phyloP scores from a whole-genome alignment of 148 eudicot species.

The Cornus controversa region DNA sequence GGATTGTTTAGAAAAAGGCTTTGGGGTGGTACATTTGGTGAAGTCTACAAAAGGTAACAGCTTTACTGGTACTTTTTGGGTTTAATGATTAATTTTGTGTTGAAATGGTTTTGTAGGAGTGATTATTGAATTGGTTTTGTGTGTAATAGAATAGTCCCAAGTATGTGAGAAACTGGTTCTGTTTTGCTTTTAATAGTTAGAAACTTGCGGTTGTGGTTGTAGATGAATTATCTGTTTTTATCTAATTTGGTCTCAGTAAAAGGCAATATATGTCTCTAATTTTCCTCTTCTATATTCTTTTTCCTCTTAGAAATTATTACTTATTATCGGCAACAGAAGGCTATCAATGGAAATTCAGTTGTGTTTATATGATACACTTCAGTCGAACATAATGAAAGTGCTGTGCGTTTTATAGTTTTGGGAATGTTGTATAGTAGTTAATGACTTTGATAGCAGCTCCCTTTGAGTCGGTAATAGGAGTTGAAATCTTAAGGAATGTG shows the following conservation, averaged over 20 bases:
- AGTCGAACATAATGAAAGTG: too few relatives aligned
- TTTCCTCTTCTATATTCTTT: background rate
- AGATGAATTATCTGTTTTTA: background rate
- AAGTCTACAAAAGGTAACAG: constrained; percentile 76
- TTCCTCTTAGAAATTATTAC: background rate
- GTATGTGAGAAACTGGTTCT: constrained; percentile 1
- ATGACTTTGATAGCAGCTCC: background rate
- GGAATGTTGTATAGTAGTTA: background rate
- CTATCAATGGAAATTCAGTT: background rate
- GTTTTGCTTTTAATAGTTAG: background rate
- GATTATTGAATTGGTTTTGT: background rate
- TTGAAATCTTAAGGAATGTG: too few relatives aligned
- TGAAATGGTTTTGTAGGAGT: background rate
- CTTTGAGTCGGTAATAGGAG: background rate
- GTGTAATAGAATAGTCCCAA: background rate
- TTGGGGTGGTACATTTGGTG: constrained; percentile 99
- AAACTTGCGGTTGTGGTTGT: background rate
- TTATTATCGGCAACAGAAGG: background rate
- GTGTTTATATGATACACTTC: too few relatives aligned
- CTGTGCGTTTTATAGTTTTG: background rate
- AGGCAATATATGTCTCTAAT: background rate
- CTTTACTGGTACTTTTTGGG: background rate
- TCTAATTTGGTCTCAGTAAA: background rate
- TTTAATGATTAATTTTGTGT: background rate
- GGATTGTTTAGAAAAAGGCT: constrained; percentile 93